Evolutionary conservation across 371 early-diverging fungal species (phyloP).

Genomic region (Saksenaea vasiformis): DNA sequence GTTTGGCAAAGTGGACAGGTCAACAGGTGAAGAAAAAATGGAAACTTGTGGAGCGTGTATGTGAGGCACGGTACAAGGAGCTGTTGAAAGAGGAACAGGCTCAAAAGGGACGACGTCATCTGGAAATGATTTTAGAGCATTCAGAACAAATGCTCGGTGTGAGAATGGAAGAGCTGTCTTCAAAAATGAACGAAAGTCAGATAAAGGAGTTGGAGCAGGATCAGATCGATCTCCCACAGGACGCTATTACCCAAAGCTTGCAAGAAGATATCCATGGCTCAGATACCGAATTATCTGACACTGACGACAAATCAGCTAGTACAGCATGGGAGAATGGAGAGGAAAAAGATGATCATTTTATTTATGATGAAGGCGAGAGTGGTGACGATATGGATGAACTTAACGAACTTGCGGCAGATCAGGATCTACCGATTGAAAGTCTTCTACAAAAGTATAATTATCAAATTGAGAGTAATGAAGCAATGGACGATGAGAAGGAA

Average conservation of each 20-base stretch:
- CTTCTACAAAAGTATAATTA: conserved; percentile 57
- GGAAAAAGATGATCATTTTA: conserved; percentile 39
- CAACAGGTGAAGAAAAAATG: conserved; percentile 70
- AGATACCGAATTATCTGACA: conserved; percentile 18
- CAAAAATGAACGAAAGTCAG: not conserved
- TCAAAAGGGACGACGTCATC: conserved; percentile 60
- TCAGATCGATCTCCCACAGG: conserved; percentile 10
- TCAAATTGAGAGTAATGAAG: conserved; percentile 24
- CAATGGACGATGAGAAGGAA: conserved; percentile 7
- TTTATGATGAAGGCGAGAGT: conserved; percentile 28
- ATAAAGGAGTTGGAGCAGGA: not conserved
- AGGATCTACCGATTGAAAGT: conserved; percentile 58
- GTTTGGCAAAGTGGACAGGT: conserved; percentile 67
- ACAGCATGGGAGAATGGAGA: conserved; percentile 12
- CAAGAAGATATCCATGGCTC: conserved; percentile 12
- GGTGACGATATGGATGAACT: conserved; percentile 40
- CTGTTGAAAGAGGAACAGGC: conserved; percentile 62
- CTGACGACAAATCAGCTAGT: conserved; percentile 11
- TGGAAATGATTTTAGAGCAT: conserved; percentile 72
- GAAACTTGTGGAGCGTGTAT: conserved; percentile 63
- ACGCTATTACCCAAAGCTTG: conserved; percentile 14
- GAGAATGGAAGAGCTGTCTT: conserved; percentile 55
- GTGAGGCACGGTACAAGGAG: conserved; percentile 60
- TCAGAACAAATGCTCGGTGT: conserved; percentile 73
- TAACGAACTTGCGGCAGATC: conserved; percentile 34